phyloP scores from a whole-genome alignment of 768 basidiomycete species.

The Paxillus rubicundulus region DNA sequence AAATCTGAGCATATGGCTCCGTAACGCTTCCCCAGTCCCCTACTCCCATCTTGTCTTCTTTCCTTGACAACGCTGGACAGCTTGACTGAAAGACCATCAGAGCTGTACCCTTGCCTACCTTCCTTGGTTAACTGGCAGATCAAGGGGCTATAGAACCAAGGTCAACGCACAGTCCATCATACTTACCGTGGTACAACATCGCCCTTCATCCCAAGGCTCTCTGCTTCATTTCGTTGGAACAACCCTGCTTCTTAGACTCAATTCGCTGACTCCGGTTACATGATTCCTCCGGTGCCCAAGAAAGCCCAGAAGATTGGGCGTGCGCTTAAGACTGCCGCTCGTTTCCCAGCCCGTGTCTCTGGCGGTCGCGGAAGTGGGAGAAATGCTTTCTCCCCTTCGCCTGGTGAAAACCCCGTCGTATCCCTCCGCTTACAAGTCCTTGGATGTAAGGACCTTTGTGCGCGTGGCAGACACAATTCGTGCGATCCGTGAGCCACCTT shows the following conservation, averaged over 20 bases:
- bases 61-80: not conserved
- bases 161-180: not conserved
- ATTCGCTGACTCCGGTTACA: not conserved
- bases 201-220: not conserved
- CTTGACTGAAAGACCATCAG: not conserved
- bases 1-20: not conserved
- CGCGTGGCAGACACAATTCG: constrained; percentile 64
- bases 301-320: constrained; percentile 52
- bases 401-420: constrained; percentile 66
- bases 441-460: constrained; percentile 56
- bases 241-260: not conserved
- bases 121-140: not conserved
- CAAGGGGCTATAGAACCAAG: not conserved
- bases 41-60: not conserved
- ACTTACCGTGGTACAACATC: not conserved
- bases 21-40: not conserved
- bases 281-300: constrained; percentile 37
- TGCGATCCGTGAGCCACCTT: constrained; percentile 68
- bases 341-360: constrained; percentile 48
- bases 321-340: constrained; percentile 60
- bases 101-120: not conserved
- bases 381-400: constrained; percentile 40
- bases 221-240: not conserved
- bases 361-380: constrained; percentile 39
- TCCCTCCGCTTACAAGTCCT: constrained; percentile 67